Conservation (phyloP, 208 protist genomes). For the Leishmania amazonensis region DNA sequence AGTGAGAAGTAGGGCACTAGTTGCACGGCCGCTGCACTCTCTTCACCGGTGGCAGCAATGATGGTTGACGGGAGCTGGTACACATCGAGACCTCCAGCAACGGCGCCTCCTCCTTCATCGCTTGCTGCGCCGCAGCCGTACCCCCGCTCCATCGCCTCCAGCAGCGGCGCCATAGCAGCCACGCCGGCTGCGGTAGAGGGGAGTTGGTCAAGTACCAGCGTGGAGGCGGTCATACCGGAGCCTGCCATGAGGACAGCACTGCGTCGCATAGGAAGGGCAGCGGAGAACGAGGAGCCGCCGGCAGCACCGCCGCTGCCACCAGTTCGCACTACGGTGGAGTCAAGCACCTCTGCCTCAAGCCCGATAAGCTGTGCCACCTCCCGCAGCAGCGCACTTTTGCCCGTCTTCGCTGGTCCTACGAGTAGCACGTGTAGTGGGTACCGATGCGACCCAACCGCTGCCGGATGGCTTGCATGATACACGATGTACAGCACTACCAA, state of each 20-base stretch:
- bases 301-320: slow-evolving; percentile 17
- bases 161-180: slow-evolving; percentile 8
- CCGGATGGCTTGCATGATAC: slow-evolving; percentile 34
- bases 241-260: slow-evolving; percentile 52
- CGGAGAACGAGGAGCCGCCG: slow-evolving; percentile 28
- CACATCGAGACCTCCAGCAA: background rate
- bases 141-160: slow-evolving; percentile 24
- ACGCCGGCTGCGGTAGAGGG: slow-evolving; percentile 11
- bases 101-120: background rate
- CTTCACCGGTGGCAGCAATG: slow-evolving; percentile 51
- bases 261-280: slow-evolving; percentile 32
- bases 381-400: slow-evolving; percentile 60
- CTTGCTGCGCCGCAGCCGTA: slow-evolving; percentile 10
- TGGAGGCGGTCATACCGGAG: slow-evolving; percentile 31
- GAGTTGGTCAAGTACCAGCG: slow-evolving; percentile 64
- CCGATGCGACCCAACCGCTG: slow-evolving; percentile 1
- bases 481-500: slow-evolving; percentile 59
- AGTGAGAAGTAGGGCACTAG: slow-evolving; percentile 54
- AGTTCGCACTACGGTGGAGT: slow-evolving; percentile 46
- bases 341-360: slow-evolving; percentile 37
- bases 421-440: slow-evolving; percentile 63
- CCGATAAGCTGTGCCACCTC: slow-evolving; percentile 42
- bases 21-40: slow-evolving; percentile 30
- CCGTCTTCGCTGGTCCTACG: slow-evolving; percentile 52
- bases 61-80: slow-evolving; percentile 34